These are phyloP conservation scores for Ochetophila trinervis DNA, from an alignment of 306 rosid species.

Conservation along the genomic window DNA sequence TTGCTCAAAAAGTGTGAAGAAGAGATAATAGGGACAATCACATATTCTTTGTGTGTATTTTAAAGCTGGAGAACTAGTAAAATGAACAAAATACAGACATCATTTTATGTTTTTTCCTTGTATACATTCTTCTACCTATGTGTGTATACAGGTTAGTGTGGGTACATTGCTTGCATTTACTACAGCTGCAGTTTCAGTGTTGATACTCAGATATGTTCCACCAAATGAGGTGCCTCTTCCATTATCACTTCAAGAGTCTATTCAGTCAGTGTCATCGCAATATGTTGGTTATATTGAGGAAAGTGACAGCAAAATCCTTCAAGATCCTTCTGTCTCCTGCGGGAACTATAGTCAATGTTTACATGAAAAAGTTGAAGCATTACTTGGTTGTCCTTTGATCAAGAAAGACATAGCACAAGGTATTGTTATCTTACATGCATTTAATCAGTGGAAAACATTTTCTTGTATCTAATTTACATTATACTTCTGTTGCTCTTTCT, in stretches of 20 bases:
- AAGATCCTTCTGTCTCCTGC: conserved; percentile 31
- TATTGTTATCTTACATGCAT: no score
- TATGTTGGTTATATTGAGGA: conserved; percentile 31
- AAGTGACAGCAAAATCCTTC: conserved; percentile 18
- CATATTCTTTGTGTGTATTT: no score
- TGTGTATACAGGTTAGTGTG: conserved; percentile 54
- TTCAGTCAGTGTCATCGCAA: conserved; percentile 31
- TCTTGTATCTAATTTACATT: no score
- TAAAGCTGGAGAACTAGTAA: no score
- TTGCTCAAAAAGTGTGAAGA: conserved; percentile 14
- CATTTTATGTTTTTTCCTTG: background rate
- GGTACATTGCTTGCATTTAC: conserved; percentile 75
- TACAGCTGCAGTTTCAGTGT: conserved; percentile 60
- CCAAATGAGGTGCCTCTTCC: conserved; percentile 59
- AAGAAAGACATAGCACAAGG: conserved; percentile 11
- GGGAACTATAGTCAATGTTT: conserved; percentile 23
- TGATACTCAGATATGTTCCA: conserved; percentile 75
- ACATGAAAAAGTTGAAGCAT: conserved; percentile 32
- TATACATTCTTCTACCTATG: background rate
- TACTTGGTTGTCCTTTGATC: conserved; percentile 51
- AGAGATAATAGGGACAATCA: conserved; percentile 1
- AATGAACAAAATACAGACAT: no score
- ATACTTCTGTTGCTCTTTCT: no score
- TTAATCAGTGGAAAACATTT: no score
- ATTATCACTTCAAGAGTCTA: conserved; percentile 41